A percentile compares a stretch with the other conserved stretches of the same genome.
phyloP scores from a whole-genome alignment of 768 basidiomycete species.

The Termitomyces eurrhizus region DNA sequence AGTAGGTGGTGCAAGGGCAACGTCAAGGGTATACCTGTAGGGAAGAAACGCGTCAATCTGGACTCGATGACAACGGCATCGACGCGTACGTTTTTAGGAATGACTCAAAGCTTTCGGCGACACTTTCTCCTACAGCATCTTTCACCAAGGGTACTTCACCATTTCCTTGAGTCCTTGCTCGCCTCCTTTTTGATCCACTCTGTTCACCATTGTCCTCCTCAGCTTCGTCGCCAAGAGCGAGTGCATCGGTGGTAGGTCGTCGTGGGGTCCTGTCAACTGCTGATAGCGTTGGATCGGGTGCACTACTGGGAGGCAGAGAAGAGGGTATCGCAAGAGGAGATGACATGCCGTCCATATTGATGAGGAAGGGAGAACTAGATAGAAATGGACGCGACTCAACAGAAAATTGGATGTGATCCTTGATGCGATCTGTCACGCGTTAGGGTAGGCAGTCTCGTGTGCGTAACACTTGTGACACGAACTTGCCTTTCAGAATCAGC shows the following conservation, averaged over 20 bases:
- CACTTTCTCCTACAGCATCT: slow-evolving; percentile 94
- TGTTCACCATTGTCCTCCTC: slow-evolving; percentile 36
- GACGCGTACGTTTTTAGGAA: slow-evolving; percentile 83
- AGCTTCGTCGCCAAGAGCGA: slow-evolving; percentile 53
- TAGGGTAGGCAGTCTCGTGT: slow-evolving; percentile 35
- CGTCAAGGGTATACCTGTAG: slow-evolving; percentile 76
- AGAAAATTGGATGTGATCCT: slow-evolving; percentile 25
- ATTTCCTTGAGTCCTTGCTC: slow-evolving; percentile 47
- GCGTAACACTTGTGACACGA: slow-evolving; percentile 16
- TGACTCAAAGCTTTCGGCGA: slow-evolving; percentile 85
- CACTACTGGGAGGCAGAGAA: slow-evolving; percentile 49
- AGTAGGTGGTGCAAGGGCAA: slow-evolving; percentile 74
- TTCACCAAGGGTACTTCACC: slow-evolving; percentile 82
- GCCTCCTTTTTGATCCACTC: slow-evolving; percentile 35
- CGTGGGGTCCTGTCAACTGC: slow-evolving; percentile 31
- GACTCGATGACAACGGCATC: not conserved
- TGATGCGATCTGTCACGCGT: slow-evolving; percentile 19
- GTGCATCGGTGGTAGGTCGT: slow-evolving; percentile 46
- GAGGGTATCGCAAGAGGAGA: slow-evolving; percentile 53
- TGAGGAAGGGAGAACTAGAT: slow-evolving; percentile 22
- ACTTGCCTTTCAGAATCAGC: slow-evolving; percentile 9
- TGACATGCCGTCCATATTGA: slow-evolving; percentile 56
- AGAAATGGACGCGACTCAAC: slow-evolving; percentile 28
- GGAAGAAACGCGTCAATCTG: slow-evolving; percentile 12
- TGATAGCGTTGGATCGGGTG: slow-evolving; percentile 34